Conservation (phyloP, 495 filamentous ascomycete species). For the Lophiotrema nucula region DNA sequence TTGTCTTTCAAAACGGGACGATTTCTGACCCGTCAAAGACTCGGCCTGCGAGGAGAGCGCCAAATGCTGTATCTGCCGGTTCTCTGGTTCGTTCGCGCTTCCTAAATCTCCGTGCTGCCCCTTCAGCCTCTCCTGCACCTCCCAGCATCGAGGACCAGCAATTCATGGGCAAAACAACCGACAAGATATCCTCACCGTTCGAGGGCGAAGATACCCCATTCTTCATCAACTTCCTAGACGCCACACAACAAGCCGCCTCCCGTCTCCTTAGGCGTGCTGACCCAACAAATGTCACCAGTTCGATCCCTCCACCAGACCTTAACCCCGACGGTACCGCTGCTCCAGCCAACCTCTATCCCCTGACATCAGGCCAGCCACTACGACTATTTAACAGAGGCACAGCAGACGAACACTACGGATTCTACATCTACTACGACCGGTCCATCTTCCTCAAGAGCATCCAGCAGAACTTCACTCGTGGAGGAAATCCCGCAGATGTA, state of each 20-base stretch:
- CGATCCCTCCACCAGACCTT: constrained; percentile 60
- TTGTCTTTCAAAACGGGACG: constrained; percentile 73
- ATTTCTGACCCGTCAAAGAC: constrained; percentile 42
- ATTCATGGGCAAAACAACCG: constrained; percentile 83
- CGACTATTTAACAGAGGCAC: constrained; percentile 80
- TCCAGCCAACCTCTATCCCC: constrained; percentile 65
- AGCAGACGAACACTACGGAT: constrained; percentile 83
- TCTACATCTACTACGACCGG: constrained; percentile 89
- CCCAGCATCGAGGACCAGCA: constrained; percentile 66
- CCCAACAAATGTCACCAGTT: constrained; percentile 51
- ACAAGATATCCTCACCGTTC: constrained; percentile 57
- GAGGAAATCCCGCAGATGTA: constrained; percentile 51
- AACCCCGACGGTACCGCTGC: constrained; percentile 69
- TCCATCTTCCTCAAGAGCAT: constrained; percentile 71
- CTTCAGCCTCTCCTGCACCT: constrained; percentile 59
- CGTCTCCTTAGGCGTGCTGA: constrained; percentile 24
- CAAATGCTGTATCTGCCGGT: constrained; percentile 32
- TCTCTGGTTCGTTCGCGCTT: constrained; percentile 27
- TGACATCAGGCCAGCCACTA: constrained; percentile 72
- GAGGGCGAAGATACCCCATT: constrained; percentile 69
- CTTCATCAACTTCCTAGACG: constrained; percentile 53
- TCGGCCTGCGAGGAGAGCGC: constrained; percentile 16
- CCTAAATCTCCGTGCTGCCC: constrained; percentile 22
- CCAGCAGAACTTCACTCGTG: constrained; percentile 21
- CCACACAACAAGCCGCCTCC: constrained; percentile 6